Evolutionary conservation across 208 protist species (phyloP).

Genomic region (Borovskyia barvae): DNA sequence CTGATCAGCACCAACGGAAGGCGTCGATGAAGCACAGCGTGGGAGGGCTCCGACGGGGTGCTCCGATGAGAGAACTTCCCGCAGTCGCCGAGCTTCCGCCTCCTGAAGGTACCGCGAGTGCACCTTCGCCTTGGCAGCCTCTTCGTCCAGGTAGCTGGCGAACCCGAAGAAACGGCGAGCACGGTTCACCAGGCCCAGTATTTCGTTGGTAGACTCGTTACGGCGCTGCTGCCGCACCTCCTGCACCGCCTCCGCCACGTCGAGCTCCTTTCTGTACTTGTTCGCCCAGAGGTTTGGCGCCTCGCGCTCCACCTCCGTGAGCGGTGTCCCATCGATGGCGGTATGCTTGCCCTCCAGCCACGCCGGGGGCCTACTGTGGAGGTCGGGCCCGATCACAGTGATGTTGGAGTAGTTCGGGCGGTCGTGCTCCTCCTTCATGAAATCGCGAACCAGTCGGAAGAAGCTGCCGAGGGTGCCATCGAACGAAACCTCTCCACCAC

Average conservation of each 20-base stretch:
- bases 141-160: constrained; percentile 49
- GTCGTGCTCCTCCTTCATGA: constrained; percentile 23
- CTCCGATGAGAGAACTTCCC: neutral
- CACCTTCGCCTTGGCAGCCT: constrained; percentile 30
- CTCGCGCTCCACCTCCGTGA: constrained; percentile 42
- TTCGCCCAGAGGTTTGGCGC: constrained; percentile 38
- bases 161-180: constrained; percentile 46
- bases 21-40: neutral
- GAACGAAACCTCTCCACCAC: constrained; percentile 20
- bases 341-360: constrained; percentile 84
- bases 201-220: constrained; percentile 53
- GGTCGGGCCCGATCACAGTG: constrained; percentile 32
- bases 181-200: constrained; percentile 45
- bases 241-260: constrained; percentile 65
- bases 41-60: constrained; percentile 5
- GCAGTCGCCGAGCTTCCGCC: constrained; percentile 26
- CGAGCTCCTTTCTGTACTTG: constrained; percentile 68
- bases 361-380: constrained; percentile 58
- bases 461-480: constrained; percentile 7
- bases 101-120: constrained; percentile 36
- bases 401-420: constrained; percentile 8
- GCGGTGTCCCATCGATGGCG: constrained; percentile 66
- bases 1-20: neutral
- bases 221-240: constrained; percentile 53
- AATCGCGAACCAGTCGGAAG: constrained; percentile 10